phyloP scores from a whole-genome alignment of 2,329 filamentous ascomycete species.

The Lachnellula occidentalis region DNA sequence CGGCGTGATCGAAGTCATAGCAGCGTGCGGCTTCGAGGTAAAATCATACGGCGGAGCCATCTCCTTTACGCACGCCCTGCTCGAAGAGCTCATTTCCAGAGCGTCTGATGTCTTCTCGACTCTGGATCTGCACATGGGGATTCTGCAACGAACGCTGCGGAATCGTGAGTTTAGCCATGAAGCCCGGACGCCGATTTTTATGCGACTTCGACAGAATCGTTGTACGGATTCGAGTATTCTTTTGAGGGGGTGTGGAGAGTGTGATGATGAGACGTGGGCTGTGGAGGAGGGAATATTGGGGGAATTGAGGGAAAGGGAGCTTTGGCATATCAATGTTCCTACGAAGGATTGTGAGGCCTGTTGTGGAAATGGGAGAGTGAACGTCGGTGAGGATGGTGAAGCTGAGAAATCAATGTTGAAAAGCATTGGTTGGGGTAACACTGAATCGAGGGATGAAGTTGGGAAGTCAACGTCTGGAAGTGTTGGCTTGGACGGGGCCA shows the following conservation, averaged over 20 bases:
- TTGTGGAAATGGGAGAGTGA: neutral
- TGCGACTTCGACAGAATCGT: neutral
- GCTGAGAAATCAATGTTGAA: neutral
- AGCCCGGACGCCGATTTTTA: neutral
- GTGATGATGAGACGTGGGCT: neutral
- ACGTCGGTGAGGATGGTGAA: neutral
- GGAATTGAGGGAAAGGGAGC: neutral
- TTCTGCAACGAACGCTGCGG: neutral
- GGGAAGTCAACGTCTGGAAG: too few relatives aligned
- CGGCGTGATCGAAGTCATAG: neutral
- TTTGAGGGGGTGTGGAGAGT: neutral
- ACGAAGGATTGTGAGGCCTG: neutral
- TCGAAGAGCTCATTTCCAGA: neutral
- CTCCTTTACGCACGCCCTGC: neutral
- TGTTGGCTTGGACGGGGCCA: too few relatives aligned
- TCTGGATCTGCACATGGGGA: neutral
- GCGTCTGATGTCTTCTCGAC: neutral
- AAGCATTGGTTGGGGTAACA: neutral
- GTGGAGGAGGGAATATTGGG: neutral
- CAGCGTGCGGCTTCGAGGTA: neutral
- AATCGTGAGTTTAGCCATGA: neutral
- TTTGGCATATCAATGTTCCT: neutral
- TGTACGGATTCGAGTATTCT: neutral
- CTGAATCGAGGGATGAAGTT: too few relatives aligned
- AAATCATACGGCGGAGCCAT: neutral